These are phyloP conservation scores for Euphorbia tirucalli DNA, from an alignment of 345 rosid species.

Conservation along the genomic window DNA sequence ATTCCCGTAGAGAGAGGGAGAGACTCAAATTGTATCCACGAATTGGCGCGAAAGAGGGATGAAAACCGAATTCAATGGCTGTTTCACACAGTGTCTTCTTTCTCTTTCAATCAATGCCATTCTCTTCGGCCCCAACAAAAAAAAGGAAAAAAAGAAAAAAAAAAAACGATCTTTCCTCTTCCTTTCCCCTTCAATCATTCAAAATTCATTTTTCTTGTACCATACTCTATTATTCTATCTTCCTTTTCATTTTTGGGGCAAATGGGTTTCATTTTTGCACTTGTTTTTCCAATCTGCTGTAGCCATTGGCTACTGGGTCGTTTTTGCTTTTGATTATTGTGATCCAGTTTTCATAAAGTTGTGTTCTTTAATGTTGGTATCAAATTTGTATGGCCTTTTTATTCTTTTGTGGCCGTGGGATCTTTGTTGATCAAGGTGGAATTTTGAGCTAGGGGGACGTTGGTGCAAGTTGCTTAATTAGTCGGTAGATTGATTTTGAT, in stretches of 20 bases:
- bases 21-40: conserved; percentile 44
- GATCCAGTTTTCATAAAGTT: conserved; percentile 11
- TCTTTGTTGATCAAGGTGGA: conserved; percentile 9
- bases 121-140: conserved; percentile 24
- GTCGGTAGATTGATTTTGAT: conserved; percentile 10
- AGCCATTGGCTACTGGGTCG: conserved; percentile 16
- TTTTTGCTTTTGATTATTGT: background rate
- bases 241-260: background rate
- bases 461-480: conserved; percentile 12
- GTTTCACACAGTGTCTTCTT: conserved; percentile 46
- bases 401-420: background rate
- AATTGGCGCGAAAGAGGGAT: conserved; percentile 82
- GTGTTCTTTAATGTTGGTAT: conserved; percentile 3
- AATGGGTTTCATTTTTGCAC: background rate
- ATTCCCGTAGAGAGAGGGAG: conserved; percentile 8
- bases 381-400: background rate
- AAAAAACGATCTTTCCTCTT: conserved; percentile 12
- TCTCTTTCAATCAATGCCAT: conserved; percentile 26
- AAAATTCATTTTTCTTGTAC: conserved; percentile 18
- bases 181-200: conserved; percentile 9
- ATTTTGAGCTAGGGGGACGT: background rate
- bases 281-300: background rate
- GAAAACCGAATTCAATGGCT: conserved; percentile 53
- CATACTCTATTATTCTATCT: background rate
- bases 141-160: conserved; percentile 13